A percentile compares a stretch with the other conserved stretches of the same genome.
These are phyloP conservation scores for Termitomyces sp. DNA, from an alignment of 768 basidiomycete species.

Conservation along the genomic window DNA sequence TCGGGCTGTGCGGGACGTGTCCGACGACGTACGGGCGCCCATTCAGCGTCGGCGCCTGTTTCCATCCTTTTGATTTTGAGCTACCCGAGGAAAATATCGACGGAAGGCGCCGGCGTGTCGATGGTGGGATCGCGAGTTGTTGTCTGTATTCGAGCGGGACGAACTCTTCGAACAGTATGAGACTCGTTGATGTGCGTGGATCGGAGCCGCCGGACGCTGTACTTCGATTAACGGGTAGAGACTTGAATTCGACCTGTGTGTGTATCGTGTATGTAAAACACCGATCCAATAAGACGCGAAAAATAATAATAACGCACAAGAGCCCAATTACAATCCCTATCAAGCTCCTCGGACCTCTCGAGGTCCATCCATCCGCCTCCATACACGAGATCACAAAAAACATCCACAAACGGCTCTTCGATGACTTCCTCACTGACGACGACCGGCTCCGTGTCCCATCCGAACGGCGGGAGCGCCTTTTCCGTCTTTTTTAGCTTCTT, in stretches of 20 bases:
- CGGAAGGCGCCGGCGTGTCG: slow-evolving; percentile 58
- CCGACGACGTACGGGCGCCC: slow-evolving; percentile 71
- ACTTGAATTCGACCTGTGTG: slow-evolving; percentile 81
- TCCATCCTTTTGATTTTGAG: slow-evolving; percentile 60
- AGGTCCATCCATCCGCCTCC: slow-evolving; percentile 84
- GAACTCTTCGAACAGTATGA: slow-evolving; percentile 90
- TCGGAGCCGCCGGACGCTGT: slow-evolving; percentile 41
- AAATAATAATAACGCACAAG: slow-evolving; percentile 51
- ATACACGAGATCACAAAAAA: slow-evolving; percentile 78
- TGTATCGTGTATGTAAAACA: too few species aligned
- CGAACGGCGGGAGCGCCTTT: slow-evolving; percentile 78
- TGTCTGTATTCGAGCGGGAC: slow-evolving; percentile 87
- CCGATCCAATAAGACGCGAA: not conserved
- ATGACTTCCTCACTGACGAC: slow-evolving; percentile 75
- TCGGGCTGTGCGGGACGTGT: slow-evolving; percentile 49
- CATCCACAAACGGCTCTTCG: slow-evolving; percentile 88
- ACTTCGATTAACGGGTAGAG: slow-evolving; percentile 46
- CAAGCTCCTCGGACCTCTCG: slow-evolving; percentile 67
- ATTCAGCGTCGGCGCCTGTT: slow-evolving; percentile 77
- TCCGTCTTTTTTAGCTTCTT: slow-evolving; percentile 84
- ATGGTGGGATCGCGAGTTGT: slow-evolving; percentile 57
- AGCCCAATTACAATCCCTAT: slow-evolving; percentile 90
- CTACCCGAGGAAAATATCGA: slow-evolving; percentile 55
- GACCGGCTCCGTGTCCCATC: slow-evolving; percentile 89
- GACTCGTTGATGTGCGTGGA: slow-evolving; percentile 66